Evolutionary conservation across 2,329 filamentous ascomycete species (phyloP).

Genomic region (Exophiala phaeomuriformis): DNA sequence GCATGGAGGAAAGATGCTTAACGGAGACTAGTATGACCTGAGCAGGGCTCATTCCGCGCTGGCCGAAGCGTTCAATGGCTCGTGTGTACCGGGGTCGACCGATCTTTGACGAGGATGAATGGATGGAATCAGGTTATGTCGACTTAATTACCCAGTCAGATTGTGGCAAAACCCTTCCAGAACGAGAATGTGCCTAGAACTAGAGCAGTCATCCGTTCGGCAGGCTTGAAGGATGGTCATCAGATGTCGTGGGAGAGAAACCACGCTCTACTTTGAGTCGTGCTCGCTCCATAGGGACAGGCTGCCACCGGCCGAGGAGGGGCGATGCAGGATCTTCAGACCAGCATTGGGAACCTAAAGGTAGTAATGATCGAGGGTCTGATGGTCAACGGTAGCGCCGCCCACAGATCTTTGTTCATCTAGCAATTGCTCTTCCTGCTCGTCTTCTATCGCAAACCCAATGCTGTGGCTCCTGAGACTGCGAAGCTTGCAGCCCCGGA

Average conservation of each 20-base stretch:
- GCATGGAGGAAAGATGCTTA: neutral
- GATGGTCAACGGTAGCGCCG: neutral
- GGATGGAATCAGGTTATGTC: neutral
- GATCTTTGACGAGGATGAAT: neutral
- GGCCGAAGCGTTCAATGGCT: slow-evolving; percentile 3
- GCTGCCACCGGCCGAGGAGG: neutral
- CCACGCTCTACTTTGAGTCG: neutral
- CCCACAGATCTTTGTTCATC: too few relatives aligned
- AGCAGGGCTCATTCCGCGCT: slow-evolving; percentile 1
- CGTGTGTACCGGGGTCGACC: neutral
- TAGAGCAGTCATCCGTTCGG: neutral
- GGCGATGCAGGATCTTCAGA: neutral
- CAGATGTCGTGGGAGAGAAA: neutral
- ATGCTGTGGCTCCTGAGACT: too few relatives aligned
- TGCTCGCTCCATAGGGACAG: neutral
- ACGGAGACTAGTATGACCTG: neutral
- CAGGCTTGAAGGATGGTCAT: neutral
- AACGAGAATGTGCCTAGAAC: neutral
- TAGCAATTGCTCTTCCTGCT: too few relatives aligned
- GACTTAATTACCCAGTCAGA: neutral
- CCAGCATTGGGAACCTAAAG: neutral
- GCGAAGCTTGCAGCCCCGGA: too few relatives aligned
- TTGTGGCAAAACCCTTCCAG: neutral
- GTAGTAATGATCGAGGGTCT: neutral
- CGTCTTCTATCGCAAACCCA: too few relatives aligned